phyloP scores from a whole-genome alignment of 2,329 filamentous ascomycete genomes.

The Clarireedia homoeocarpa region DNA sequence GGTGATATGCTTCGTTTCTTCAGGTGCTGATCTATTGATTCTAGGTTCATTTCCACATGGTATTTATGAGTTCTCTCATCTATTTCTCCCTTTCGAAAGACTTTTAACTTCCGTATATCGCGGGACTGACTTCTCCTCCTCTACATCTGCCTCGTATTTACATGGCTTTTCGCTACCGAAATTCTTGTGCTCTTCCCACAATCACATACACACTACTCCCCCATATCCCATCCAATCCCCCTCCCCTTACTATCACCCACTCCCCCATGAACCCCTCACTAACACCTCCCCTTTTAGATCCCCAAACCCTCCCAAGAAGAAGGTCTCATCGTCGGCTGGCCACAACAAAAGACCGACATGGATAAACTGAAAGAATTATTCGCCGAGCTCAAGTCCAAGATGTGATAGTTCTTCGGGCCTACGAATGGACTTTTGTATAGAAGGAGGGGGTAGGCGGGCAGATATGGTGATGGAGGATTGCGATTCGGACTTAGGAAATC shows the following conservation, averaged over 20 bases:
- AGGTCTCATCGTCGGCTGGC: conserved; percentile 76
- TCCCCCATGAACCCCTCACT: background rate
- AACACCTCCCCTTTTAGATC: conserved; percentile 49
- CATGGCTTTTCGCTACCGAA: background rate
- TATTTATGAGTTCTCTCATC: conserved; percentile 30
- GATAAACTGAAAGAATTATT: conserved; percentile 69
- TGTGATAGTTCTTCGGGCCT: conserved; percentile 42
- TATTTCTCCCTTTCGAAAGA: too few relatives aligned
- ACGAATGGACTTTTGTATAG: too few relatives aligned
- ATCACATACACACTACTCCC: too few relatives aligned
- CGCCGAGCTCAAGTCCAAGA: conserved; percentile 84
- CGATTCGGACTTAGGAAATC: too few relatives aligned
- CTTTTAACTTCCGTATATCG: too few relatives aligned
- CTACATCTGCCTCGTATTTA: background rate
- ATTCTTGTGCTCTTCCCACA: too few relatives aligned
- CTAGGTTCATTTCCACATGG: conserved; percentile 90
- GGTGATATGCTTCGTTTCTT: too few relatives aligned
- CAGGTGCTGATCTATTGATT: background rate
- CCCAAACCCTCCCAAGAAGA: conserved; percentile 83
- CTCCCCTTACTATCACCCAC: background rate
- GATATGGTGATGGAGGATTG: too few relatives aligned
- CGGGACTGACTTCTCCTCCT: background rate
- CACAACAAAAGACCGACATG: conserved; percentile 68
- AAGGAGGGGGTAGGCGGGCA: too few relatives aligned
- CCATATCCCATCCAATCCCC: background rate